Percentiles rank a stretch among this genome's conserved stretches.
Evolutionary conservation across 805 yeast species (phyloP).

Genomic region (Komagataella ulmi): DNA sequence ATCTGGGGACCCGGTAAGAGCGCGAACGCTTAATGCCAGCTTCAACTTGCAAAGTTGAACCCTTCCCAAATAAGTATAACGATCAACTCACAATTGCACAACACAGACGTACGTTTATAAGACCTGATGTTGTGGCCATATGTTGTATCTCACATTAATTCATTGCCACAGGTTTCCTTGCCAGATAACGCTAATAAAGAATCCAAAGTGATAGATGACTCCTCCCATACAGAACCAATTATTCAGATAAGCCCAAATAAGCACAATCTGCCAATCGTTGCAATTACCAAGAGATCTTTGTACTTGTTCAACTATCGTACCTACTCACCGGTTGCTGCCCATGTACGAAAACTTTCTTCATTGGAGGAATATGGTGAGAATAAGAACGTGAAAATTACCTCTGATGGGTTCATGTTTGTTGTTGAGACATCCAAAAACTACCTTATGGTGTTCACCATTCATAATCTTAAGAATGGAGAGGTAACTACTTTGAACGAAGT

Average conservation of each 20-base stretch:
- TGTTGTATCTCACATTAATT: background rate
- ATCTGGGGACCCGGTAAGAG: background rate
- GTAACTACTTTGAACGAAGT: constrained; percentile 11
- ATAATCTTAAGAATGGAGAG: constrained; percentile 5
- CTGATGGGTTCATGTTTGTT: constrained; percentile 27
- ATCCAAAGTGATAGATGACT: background rate
- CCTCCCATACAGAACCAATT: constrained; percentile 19
- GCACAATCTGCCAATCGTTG: constrained; percentile 16
- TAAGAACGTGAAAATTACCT: constrained; percentile 20
- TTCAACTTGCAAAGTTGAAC: background rate
- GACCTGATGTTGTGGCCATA: background rate
- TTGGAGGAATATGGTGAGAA: constrained; percentile 34
- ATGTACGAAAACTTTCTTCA: constrained; percentile 28
- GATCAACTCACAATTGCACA: background rate
- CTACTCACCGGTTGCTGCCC: constrained; percentile 32
- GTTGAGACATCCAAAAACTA: constrained; percentile 25
- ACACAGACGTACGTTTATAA: background rate
- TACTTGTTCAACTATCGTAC: constrained; percentile 27
- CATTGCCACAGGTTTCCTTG: background rate
- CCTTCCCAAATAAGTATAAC: background rate
- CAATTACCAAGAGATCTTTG: constrained; percentile 21
- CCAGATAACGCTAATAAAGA: background rate
- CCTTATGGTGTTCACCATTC: constrained; percentile 27
- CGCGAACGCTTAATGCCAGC: background rate
- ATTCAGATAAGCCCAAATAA: constrained; percentile 15